Base-by-base conservation (phyloP, 2,329 filamentous ascomycete species). In the Fusarium nygamai region DNA sequence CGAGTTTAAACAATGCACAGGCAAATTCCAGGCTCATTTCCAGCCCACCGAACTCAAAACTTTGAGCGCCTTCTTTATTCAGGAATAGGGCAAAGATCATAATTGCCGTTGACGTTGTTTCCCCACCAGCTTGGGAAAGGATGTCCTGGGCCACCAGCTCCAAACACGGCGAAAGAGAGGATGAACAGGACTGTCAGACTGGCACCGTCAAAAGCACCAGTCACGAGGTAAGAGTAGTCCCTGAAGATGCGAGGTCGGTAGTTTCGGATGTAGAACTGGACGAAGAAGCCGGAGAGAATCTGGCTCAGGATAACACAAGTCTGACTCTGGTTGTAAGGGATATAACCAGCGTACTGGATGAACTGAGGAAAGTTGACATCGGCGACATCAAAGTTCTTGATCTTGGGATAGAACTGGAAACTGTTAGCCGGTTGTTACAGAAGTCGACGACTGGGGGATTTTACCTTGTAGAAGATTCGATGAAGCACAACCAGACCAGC, bases 101-200 rank as follows among this genome's bases (percentile, higher is more conserved):
- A 87, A 73, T 85, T 82, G 4, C 86, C 87, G 31, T 85, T 77
- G 0, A 71, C 79, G 36, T 88, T 88, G 59, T 89, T 89, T 1
- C 88, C 88, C 87, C 87, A 89, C 88, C 88, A 89, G 5, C 74
- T 78, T 1, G 87, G 87, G 74, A 89, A 89, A 1, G 85, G 82
- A 16, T 81, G 76, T 0, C 84, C 77, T 3, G 72, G 66, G 0
- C 85, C 85, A 36, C 86, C 86, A 6, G 86, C 87, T 1, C 88
- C 88, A 61, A 89, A 88, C 0, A 89, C 88, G 3, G 88, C 87
- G 78, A 89, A 89, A 0, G 87, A 88, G 19, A 89, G 79, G 46
- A 89, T 85, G 60, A 89, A 89, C 6, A 89, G 80, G 0, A 84
- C 85, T 3, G 81, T 79, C 8, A 88, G 81, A 66, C 82, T 84